Conservation (phyloP, 2,329 filamentous ascomycete genomes). For the Paramyrothecium roridum region DNA sequence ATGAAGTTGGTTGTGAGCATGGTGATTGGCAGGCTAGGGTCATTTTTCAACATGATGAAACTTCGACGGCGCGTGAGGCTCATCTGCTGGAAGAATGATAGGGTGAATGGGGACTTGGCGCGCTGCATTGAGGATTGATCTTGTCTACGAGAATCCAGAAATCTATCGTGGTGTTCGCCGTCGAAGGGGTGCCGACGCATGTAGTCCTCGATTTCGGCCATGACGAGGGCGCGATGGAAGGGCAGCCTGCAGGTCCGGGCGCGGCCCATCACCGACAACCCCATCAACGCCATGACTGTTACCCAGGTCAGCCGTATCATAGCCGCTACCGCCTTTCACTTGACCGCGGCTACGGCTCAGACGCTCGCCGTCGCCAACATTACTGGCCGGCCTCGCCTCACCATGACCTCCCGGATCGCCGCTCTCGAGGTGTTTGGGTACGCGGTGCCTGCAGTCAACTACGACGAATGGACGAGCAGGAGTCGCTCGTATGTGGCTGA, state of each 20-base stretch:
- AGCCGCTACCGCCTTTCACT: conserved; percentile 68
- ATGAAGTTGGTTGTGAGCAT: no score
- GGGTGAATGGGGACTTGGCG: no score
- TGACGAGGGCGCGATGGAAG: conserved; percentile 79
- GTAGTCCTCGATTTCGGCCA: no score
- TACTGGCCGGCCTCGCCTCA: conserved; percentile 74
- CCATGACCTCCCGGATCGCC: conserved; percentile 74
- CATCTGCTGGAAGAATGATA: no score
- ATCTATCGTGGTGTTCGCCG: no score
- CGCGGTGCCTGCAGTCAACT: conserved; percentile 42
- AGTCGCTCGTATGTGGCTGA: conserved; percentile 5
- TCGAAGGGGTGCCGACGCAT: no score
- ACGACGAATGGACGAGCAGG: conserved; percentile 57
- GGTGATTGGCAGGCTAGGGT: no score
- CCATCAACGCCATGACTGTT: conserved; percentile 86
- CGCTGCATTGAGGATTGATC: no score
- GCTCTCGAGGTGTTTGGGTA: conserved; percentile 73
- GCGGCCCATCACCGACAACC: conserved; percentile 77
- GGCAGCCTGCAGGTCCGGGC: conserved; percentile 77
- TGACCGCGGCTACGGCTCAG: conserved; percentile 31
- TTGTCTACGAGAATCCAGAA: no score
- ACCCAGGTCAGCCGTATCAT: conserved; percentile 80
- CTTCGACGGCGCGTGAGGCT: no score
- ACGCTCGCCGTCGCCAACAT: conserved; percentile 64
- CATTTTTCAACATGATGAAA: no score